Evolutionary conservation across 2,329 filamentous ascomycete species (phyloP).

Genomic region (Teratosphaeria nubilosa): DNA sequence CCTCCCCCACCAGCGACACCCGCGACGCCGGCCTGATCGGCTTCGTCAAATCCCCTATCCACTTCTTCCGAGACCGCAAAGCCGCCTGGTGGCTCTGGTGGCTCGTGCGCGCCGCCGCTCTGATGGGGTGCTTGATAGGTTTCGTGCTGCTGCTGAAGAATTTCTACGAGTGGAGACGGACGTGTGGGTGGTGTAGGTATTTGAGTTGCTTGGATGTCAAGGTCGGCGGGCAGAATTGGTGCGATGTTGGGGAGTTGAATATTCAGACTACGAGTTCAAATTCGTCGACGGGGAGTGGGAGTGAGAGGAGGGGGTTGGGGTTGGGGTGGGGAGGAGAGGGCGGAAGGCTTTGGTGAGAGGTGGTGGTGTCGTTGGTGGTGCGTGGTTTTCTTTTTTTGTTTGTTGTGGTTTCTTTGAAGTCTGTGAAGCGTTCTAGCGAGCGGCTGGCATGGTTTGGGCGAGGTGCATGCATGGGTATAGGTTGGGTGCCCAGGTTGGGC

Average conservation of each 20-base stretch:
- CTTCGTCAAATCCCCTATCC: conserved; percentile 43
- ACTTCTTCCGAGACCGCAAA: conserved; percentile 87
- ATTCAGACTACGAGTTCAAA: conserved; percentile 18
- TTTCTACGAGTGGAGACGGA: conserved; percentile 71
- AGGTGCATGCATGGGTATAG: too few relatives aligned
- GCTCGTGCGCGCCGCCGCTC: conserved; percentile 66
- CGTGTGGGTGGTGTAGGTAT: conserved; percentile 90
- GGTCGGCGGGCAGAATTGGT: conserved; percentile 44
- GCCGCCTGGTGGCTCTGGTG: conserved; percentile 97
- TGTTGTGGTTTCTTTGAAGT: background rate
- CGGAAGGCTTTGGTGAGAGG: too few relatives aligned
- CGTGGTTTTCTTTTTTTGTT: too few relatives aligned
- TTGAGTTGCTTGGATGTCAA: conserved; percentile 73
- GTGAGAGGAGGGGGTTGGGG: background rate
- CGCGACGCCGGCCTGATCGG: conserved; percentile 24
- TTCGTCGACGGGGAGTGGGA: background rate
- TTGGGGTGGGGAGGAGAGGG: background rate
- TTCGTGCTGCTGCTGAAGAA: conserved; percentile 84
- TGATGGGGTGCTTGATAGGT: conserved; percentile 71
- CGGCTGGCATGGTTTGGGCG: background rate
- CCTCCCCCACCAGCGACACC: conserved; percentile 4
- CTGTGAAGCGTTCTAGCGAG: background rate
- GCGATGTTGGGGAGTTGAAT: conserved; percentile 40
- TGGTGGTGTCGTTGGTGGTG: background rate
- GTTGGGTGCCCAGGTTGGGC: too few relatives aligned